phyloP scores from a whole-genome alignment of 345 rosid species.

The Eucalyptus sideroxylon region DNA sequence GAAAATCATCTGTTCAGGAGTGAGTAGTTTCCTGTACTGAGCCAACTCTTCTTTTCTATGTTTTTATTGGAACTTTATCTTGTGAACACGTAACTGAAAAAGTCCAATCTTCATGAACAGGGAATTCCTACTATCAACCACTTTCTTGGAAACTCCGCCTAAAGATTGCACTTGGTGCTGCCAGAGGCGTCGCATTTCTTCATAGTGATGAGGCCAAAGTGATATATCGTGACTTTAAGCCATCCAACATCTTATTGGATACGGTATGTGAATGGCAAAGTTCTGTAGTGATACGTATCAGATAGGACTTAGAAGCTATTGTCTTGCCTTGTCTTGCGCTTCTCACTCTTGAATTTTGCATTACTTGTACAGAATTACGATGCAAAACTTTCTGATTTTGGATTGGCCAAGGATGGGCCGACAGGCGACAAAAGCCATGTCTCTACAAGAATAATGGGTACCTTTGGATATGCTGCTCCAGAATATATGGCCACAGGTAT shows the following conservation, averaged over 20 bases:
- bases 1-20: constrained; percentile 85
- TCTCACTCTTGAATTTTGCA: not conserved
- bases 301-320: not conserved
- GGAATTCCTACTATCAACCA: constrained; percentile 44
- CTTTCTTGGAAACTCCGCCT: constrained; percentile 79
- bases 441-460: constrained; percentile 39
- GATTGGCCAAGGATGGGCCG: constrained; percentile 44
- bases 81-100: not conserved
- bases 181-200: constrained; percentile 88
- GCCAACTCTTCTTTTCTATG: not conserved
- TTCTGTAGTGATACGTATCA: not conserved
- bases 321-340: not conserved
- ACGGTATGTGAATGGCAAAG: constrained; percentile 21
- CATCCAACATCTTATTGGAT: constrained; percentile 78
- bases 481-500: constrained; percentile 26
- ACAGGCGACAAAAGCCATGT: constrained; percentile 35
- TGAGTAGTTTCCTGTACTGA: not conserved
- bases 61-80: not conserved
- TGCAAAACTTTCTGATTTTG: constrained; percentile 42
- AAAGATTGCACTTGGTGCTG: constrained; percentile 89
- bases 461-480: constrained; percentile 42
- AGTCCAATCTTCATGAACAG: constrained; percentile 15
- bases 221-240: constrained; percentile 82
- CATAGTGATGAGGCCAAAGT: constrained; percentile 78
- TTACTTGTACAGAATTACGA: constrained; percentile 10